Percentiles rank a stretch among this genome's conserved stretches.
phyloP scores from a whole-genome alignment of 495 filamentous ascomycete genomes.

The Neurospora sp. region DNA sequence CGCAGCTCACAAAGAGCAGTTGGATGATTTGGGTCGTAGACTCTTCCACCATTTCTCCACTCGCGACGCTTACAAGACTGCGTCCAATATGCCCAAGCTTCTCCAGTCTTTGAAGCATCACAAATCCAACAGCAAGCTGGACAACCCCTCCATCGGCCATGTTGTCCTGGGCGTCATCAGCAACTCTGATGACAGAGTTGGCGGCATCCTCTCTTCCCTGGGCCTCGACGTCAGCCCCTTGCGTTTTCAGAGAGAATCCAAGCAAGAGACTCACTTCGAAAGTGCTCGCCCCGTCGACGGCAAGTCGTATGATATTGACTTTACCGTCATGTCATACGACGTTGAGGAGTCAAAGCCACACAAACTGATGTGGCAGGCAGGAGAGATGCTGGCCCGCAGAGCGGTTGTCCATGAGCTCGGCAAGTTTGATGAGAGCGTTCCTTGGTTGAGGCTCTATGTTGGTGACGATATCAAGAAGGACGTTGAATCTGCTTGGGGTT shows the following conservation, averaged over 20 bases:
- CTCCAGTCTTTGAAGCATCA: constrained; percentile 34
- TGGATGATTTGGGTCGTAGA: constrained; percentile 38
- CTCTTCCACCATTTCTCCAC: constrained; percentile 55
- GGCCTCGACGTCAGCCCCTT: constrained; percentile 44
- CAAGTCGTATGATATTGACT: constrained; percentile 43
- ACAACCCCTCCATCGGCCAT: constrained; percentile 11
- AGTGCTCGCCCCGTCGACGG: neutral
- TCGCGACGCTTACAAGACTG: constrained; percentile 49
- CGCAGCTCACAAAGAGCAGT: constrained; percentile 17
- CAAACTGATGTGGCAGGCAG: constrained; percentile 52
- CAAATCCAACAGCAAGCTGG: neutral
- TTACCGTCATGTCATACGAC: constrained; percentile 65
- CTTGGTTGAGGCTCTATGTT: constrained; percentile 50
- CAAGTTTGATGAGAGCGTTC: neutral
- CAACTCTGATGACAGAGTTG: constrained; percentile 68
- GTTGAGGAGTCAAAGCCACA: constrained; percentile 61
- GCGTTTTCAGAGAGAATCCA: constrained; percentile 4
- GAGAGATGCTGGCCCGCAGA: constrained; percentile 32
- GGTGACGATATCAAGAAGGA: constrained; percentile 62
- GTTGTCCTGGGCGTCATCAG: constrained; percentile 58
- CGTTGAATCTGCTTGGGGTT: constrained; percentile 44
- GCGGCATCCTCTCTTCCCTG: constrained; percentile 48
- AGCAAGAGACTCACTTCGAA: neutral
- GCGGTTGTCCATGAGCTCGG: neutral
- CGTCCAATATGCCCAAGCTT: constrained; percentile 42